A percentile compares a stretch with the other conserved stretches of the same genome.
phyloP scores from a whole-genome alignment of 345 rosid genomes.

The Rhodomyrtus tomentosa region DNA sequence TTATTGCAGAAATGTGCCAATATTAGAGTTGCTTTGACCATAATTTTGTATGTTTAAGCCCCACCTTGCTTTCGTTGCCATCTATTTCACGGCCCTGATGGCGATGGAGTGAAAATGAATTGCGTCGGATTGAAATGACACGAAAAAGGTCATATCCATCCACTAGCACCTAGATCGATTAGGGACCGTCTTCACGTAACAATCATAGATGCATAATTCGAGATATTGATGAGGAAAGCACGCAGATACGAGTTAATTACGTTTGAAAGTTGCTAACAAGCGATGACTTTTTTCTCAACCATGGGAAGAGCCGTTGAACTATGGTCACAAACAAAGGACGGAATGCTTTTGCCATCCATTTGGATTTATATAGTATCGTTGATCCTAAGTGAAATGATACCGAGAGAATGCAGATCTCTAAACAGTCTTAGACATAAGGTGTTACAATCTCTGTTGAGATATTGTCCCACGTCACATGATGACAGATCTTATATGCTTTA shows the following conservation, averaged over 20 bases:
- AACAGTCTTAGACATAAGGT: not conserved
- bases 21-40: conserved; percentile 21
- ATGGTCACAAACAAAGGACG: not conserved
- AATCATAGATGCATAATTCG: not conserved
- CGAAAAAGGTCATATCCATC: not conserved
- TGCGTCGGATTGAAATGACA: not conserved
- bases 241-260: not conserved
- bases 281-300: not conserved
- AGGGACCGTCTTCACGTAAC: not conserved
- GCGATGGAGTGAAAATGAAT: not conserved
- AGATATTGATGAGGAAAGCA: not conserved
- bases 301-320: not conserved
- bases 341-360: not conserved
- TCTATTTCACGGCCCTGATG: not conserved
- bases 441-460: not conserved
- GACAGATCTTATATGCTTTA: not conserved
- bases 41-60: conserved; percentile 4
- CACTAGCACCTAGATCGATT: not conserved
- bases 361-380: not conserved
- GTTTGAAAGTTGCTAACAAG: not conserved
- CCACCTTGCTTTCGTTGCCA: conserved; percentile 7
- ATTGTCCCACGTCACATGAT: not conserved
- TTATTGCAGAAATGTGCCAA: not conserved
- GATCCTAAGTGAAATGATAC: not conserved
- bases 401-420: not conserved